phyloP scores from a whole-genome alignment of 1,284 basidiomycete genomes.

The Coniophora puteana region DNA sequence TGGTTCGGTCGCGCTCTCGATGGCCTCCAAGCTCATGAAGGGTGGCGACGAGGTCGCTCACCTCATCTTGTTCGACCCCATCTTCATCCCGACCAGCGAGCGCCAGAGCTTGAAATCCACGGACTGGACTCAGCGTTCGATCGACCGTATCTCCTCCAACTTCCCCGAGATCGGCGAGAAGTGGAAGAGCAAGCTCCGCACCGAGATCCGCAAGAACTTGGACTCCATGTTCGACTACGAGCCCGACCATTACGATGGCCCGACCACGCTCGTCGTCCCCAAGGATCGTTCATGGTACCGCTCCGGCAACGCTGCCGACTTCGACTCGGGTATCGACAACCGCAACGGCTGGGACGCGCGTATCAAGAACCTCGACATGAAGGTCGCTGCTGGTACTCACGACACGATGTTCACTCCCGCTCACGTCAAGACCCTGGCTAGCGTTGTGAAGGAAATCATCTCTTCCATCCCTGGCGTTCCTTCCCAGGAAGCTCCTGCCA shows the following conservation, averaged over 20 bases:
- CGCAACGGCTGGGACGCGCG: conserved; percentile 28
- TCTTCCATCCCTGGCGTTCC: too few species aligned
- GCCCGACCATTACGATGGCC: conserved; percentile 20
- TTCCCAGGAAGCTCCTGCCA: too few species aligned
- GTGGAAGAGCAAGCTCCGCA: conserved; percentile 24
- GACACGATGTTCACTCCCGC: conserved; percentile 30
- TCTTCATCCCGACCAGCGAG: conserved; percentile 23
- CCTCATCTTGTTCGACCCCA: conserved; percentile 24
- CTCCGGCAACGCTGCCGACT: conserved; percentile 23
- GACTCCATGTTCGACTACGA: conserved; percentile 28
- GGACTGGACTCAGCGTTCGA: conserved; percentile 24
- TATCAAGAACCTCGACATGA: conserved; percentile 22
- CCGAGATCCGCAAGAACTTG: conserved; percentile 25
- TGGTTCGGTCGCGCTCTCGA: conserved; percentile 25
- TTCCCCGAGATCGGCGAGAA: conserved; percentile 27
- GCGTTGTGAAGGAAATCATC: conserved; percentile 25
- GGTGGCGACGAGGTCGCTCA: conserved; percentile 21
- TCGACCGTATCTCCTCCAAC: conserved; percentile 26
- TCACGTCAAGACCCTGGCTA: conserved; percentile 25
- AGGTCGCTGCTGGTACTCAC: conserved; percentile 20
- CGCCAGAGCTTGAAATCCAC: conserved; percentile 27
- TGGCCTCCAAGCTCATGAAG: conserved; percentile 19
- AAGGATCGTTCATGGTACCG: conserved; percentile 28
- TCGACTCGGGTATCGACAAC: conserved; percentile 25
- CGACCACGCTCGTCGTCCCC: conserved; percentile 23